Evolutionary conservation across 73 alveolate genomes (phyloP), one percentile per base, ranked within the genome.

Genomic region (Paramecium tetraurelia): DNA sequence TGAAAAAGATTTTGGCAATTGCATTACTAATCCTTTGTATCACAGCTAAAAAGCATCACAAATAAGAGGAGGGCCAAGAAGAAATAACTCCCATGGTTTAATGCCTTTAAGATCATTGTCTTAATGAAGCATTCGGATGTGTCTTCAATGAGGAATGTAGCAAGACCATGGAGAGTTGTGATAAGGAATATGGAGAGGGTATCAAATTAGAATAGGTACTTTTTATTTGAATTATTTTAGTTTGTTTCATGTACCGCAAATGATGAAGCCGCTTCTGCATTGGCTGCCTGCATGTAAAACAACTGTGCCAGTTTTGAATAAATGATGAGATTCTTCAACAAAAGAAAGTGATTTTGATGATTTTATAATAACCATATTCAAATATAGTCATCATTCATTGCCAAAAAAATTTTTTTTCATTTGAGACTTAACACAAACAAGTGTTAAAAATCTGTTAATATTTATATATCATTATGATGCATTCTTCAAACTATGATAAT

Each of bases 31-130:
- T 63, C 21, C 50, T 63, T 14, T 63, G 84, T 20, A 63, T 63
- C 22, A 63, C 84, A 63, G 84, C 84, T 27, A 63, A 22, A 63
- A 63, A 63, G 84, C 84, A 63, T 63, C 84, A 63, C 84, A 63
- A 63, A 33, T 27, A 1, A 22, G 80, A 63, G n/a, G 84, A 27
- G 21, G 84, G 18, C 1, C 31, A 27, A 63, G 2, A 24, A 29
- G 18, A 46, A 22, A 53, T 12, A n/a, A 5, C 27, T 27, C 84
- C 84, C 4, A 63, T 63, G 84, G 84, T 11, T 33, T 31, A 63
- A 63, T 63, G 84, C 35, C 41, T 63, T 27, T 27, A 20, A 27
- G 44, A 63, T 0, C 4, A 63, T 7, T 63, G 84, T n/a, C 12
- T 31, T 22, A 9, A 63, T 12, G 9, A 63, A 20, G 84, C 84